phyloP scores from a whole-genome alignment of 1,139 yeast species.

The Insectozyma bohioensis region DNA sequence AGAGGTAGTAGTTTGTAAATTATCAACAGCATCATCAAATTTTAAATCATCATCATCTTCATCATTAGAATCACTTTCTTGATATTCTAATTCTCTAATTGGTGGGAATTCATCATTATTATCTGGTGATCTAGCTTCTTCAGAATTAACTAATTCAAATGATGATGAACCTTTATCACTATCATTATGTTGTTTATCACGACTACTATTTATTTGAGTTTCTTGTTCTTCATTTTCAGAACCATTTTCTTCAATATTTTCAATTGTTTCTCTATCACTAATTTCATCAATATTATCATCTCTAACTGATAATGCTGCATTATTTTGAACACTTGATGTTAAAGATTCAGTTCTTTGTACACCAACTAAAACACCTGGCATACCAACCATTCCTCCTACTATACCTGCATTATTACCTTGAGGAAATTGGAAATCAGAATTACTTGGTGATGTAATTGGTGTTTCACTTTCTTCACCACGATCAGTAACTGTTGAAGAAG shows the following conservation, averaged over 20 bases:
- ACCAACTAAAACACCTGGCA: constrained; percentile 49
- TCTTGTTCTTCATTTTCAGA: constrained; percentile 14
- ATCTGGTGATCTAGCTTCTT: constrained; percentile 32
- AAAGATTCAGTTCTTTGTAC: constrained; percentile 70
- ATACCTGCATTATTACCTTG: constrained; percentile 39
- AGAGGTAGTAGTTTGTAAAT: constrained; percentile 22
- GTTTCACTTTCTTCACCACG: constrained; percentile 44
- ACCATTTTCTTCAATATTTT: constrained; percentile 21
- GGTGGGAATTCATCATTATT: constrained; percentile 63
- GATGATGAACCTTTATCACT: constrained; percentile 49
- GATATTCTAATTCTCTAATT: constrained; percentile 60
- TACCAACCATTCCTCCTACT: constrained; percentile 45
- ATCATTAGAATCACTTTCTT: constrained; percentile 54
- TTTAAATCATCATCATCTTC: constrained; percentile 27
- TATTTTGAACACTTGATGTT: constrained; percentile 88
- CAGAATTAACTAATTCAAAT: constrained; percentile 53
- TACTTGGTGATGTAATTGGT: constrained; percentile 57
- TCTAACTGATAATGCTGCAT: constrained; percentile 86
- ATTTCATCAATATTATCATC: constrained; percentile 66
- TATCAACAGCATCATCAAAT: constrained; percentile 44
- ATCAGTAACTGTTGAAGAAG: constrained; percentile 37
- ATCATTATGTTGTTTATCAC: constrained; percentile 22
- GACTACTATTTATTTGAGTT: constrained; percentile 3
- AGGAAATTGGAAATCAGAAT: constrained; percentile 54
- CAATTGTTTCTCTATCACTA: constrained; percentile 61